phyloP scores from a whole-genome alignment of 2,329 filamentous ascomycete genomes.

The Diaporthe batatas region DNA sequence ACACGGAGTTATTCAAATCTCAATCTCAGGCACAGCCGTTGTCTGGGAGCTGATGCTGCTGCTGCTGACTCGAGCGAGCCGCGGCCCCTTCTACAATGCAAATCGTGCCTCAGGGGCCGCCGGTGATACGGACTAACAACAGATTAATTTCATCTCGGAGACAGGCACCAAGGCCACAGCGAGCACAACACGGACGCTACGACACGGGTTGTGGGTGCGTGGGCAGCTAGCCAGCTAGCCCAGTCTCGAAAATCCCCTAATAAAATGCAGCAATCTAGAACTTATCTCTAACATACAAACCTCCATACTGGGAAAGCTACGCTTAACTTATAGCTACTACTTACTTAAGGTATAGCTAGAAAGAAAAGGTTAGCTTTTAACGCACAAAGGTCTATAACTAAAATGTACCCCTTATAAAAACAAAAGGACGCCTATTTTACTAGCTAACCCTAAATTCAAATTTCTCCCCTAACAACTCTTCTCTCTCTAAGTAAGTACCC shows the following conservation, averaged over 20 bases:
- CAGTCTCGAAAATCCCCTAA: background rate
- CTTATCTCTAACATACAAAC: no score
- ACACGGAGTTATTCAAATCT: background rate
- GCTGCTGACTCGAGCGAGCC: conserved; percentile 5
- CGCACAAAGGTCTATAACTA: no score
- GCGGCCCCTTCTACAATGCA: background rate
- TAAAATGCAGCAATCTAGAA: conserved; percentile 12
- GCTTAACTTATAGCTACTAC: no score
- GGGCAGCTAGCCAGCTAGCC: background rate
- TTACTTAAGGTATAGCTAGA: no score
- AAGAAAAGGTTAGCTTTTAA: no score
- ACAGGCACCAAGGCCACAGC: background rate
- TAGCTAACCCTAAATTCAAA: no score
- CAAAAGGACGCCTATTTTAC: no score
- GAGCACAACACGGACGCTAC: conserved; percentile 22
- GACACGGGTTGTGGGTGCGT: conserved; percentile 15
- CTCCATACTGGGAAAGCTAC: no score
- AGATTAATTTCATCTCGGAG: conserved; percentile 32
- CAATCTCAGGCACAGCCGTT: conserved; percentile 20
- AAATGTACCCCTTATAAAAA: no score
- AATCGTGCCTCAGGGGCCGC: conserved; percentile 13
- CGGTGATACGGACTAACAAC: conserved; percentile 17
- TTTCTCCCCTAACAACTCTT: no score
- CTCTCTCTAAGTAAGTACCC: no score
- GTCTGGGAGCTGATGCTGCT: conserved; percentile 17